phyloP scores from a whole-genome alignment of 2,329 filamentous ascomycete species.

The Arachnomyces sp. region DNA sequence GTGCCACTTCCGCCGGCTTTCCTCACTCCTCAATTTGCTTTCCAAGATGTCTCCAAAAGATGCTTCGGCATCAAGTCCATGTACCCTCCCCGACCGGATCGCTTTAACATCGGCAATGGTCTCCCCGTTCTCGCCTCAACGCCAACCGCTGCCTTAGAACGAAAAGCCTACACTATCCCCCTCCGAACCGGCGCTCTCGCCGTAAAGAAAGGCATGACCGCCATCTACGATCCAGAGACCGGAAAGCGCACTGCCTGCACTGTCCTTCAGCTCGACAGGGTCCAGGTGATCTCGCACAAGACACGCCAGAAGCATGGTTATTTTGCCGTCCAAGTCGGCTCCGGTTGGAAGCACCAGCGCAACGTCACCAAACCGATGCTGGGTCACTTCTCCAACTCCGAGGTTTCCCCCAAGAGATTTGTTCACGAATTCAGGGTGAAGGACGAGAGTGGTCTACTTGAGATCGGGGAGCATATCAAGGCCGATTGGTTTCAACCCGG shows the following conservation, averaged over 20 bases:
- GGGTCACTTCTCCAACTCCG: conserved; percentile 78
- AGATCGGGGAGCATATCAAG: conserved; percentile 64
- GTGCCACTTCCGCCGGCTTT: conserved; percentile 22
- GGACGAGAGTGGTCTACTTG: conserved; percentile 61
- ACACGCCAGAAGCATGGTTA: conserved; percentile 75
- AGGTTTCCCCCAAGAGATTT: conserved; percentile 73
- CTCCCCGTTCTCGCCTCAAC: conserved; percentile 48
- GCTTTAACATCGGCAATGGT: conserved; percentile 45
- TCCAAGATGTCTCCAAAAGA: conserved; percentile 23
- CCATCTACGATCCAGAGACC: conserved; percentile 67
- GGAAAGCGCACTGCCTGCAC: conserved; percentile 77
- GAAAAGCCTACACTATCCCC: conserved; percentile 51
- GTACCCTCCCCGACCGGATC: conserved; percentile 42
- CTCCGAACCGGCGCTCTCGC: conserved; percentile 74
- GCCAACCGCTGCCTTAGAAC: conserved; percentile 50
- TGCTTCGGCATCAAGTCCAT: conserved; percentile 51
- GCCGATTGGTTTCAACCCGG: conserved; percentile 90
- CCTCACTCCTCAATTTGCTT: conserved; percentile 18
- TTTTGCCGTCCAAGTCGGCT: conserved; percentile 84
- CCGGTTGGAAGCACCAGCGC: conserved; percentile 61
- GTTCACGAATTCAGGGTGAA: conserved; percentile 83
- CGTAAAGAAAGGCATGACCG: conserved; percentile 93
- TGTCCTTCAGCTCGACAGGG: conserved; percentile 84
- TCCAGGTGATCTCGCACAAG: conserved; percentile 83
- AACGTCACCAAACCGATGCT: conserved; percentile 77